phyloP scores from a whole-genome alignment of 2,329 filamentous ascomycete genomes.

The Xylaria sp. region DNA sequence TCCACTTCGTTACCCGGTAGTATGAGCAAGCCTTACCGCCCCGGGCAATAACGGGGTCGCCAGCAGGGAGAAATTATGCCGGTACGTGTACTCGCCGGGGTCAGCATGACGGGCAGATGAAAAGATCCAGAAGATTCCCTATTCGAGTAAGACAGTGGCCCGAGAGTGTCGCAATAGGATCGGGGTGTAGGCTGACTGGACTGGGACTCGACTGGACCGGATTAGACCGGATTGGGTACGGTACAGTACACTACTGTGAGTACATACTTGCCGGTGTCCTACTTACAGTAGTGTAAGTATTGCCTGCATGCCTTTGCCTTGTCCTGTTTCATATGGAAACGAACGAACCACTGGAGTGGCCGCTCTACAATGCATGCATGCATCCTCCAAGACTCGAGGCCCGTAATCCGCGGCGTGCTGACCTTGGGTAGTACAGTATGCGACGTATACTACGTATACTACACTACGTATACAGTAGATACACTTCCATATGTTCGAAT shows the following conservation, averaged over 20 bases:
- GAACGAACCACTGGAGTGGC: neutral
- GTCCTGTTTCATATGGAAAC: constrained; percentile 8
- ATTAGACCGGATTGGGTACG: too few relatives aligned
- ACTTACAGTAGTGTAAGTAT: neutral
- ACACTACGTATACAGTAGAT: too few relatives aligned
- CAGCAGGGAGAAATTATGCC: constrained; percentile 1
- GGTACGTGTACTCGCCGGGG: neutral
- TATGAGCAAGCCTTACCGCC: neutral
- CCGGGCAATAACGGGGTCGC: neutral
- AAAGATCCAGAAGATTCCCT: constrained; percentile 27
- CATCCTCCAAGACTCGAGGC: neutral
- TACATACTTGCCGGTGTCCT: too few relatives aligned
- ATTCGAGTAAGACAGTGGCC: constrained; percentile 14
- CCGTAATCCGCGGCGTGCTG: neutral
- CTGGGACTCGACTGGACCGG: too few relatives aligned
- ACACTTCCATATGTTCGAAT: neutral
- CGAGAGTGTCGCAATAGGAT: constrained; percentile 22
- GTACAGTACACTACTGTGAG: too few relatives aligned
- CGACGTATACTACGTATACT: too few relatives aligned
- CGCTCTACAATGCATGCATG: neutral
- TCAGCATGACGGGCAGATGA: constrained; percentile 13
- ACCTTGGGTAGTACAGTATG: too few relatives aligned
- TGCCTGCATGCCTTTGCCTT: neutral
- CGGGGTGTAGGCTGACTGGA: constrained; percentile 12
- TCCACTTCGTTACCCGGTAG: neutral